A percentile compares a stretch with the other conserved stretches of the same genome.
Evolutionary conservation across 306 rosid species (phyloP).

Genomic region (Pyrus betulifolia): DNA sequence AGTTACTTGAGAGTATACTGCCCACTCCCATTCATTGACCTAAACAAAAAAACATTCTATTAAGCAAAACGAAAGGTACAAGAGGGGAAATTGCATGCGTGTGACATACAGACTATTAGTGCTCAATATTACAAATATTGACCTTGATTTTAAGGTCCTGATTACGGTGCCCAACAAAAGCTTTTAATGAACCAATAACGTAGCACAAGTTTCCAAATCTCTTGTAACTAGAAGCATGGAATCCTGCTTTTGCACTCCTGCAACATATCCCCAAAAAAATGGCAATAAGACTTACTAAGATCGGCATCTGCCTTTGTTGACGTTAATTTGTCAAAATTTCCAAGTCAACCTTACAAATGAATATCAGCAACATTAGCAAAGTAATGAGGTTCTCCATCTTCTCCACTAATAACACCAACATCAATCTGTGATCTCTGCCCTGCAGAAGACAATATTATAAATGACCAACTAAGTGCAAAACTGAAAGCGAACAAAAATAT

Average conservation of each 20-base stretch:
- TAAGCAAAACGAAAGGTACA: background rate
- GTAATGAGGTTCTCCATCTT: constrained; percentile 54
- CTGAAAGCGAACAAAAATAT: background rate
- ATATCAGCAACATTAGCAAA: constrained; percentile 87
- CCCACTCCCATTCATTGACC: constrained; percentile 85
- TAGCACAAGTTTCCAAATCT: constrained; percentile 87
- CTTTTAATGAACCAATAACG: constrained; percentile 83
- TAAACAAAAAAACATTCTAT: constrained; percentile 25
- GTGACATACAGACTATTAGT: background rate
- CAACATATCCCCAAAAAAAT: constrained; percentile 12
- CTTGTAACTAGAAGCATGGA: constrained; percentile 72
- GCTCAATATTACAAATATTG: background rate
- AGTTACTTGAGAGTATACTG: constrained; percentile 61
- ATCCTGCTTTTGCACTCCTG: constrained; percentile 98
- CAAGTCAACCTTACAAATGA: constrained; percentile 74
- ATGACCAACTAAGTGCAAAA: constrained; percentile 15
- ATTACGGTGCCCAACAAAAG: constrained; percentile 77
- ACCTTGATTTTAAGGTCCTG: constrained; percentile 81
- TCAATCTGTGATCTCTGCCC: constrained; percentile 73
- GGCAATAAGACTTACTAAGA: constrained; percentile 10
- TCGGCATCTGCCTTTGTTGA: background rate
- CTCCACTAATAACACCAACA: constrained; percentile 63
- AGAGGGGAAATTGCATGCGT: background rate
- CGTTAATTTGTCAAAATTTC: constrained; percentile 13
- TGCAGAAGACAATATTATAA: constrained; percentile 25